Evolutionary conservation across 192 early-diverging fungal genomes (phyloP).

Genomic region (Podila horticola): DNA sequence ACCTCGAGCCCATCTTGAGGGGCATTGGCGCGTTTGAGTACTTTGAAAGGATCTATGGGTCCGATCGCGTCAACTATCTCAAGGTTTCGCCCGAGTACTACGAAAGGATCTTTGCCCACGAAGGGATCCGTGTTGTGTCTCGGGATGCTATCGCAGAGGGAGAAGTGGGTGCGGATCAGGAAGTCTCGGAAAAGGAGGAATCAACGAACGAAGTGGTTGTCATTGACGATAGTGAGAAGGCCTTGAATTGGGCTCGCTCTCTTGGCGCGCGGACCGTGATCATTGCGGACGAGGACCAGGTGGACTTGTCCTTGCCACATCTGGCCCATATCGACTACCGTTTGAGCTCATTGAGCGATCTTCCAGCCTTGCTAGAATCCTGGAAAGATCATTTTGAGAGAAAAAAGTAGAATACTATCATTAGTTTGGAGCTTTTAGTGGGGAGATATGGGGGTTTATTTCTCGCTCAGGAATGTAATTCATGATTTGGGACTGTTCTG

Average conservation of each 20-base stretch:
- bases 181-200: neutral
- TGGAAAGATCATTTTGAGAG: slow-evolving; percentile 24
- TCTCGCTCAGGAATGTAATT: no score
- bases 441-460: no score
- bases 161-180: neutral
- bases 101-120: slow-evolving; percentile 19
- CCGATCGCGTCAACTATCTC: slow-evolving; percentile 33
- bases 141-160: neutral
- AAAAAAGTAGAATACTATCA: no score
- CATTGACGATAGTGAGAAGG: slow-evolving; percentile 40
- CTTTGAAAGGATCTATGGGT: slow-evolving; percentile 31
- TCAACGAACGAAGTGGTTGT: slow-evolving; percentile 29
- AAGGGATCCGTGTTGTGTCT: slow-evolving; percentile 8
- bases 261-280: slow-evolving; percentile 38
- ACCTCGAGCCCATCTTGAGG: slow-evolving; percentile 25
- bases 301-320: slow-evolving; percentile 23
- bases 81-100: slow-evolving; percentile 26
- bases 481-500: no score
- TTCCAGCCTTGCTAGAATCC: slow-evolving; percentile 28
- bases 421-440: no score
- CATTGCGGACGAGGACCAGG: slow-evolving; percentile 5
- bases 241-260: slow-evolving; percentile 21
- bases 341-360: slow-evolving; percentile 17
- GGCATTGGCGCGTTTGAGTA: slow-evolving; percentile 25
- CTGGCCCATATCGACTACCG: slow-evolving; percentile 29